Evolutionary conservation across 2,329 filamentous ascomycete genomes (phyloP).

Genomic region (Hypocrella siamensis): DNA sequence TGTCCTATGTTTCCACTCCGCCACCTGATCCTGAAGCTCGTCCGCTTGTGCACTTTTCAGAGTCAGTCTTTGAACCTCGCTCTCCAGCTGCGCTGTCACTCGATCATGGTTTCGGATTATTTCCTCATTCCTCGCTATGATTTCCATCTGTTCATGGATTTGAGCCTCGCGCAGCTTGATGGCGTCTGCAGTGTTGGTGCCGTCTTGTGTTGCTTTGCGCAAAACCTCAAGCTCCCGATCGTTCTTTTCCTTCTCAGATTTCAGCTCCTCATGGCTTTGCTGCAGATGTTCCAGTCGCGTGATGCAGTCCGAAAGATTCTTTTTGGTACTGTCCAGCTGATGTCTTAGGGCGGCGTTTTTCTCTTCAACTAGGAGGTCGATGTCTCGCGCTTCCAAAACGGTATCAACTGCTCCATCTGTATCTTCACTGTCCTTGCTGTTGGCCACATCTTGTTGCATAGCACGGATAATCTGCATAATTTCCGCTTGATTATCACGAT

Average conservation of each 20-base stretch:
- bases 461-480: slow-evolving; percentile 28
- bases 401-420: slow-evolving; percentile 23
- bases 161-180: slow-evolving; percentile 39
- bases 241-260: slow-evolving; percentile 44
- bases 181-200: slow-evolving; percentile 33
- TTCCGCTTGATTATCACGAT: slow-evolving; percentile 25
- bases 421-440: slow-evolving; percentile 20
- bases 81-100: slow-evolving; percentile 37
- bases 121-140: slow-evolving; percentile 54
- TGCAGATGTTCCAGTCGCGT: slow-evolving; percentile 44
- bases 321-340: slow-evolving; percentile 36
- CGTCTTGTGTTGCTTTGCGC: slow-evolving; percentile 32
- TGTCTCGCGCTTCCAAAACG: slow-evolving; percentile 30
- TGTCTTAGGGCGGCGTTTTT: slow-evolving; percentile 33
- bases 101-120: slow-evolving; percentile 19
- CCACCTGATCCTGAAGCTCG: slow-evolving; percentile 41
- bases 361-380: slow-evolving; percentile 40
- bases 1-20: slow-evolving; percentile 41
- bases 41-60: slow-evolving; percentile 31
- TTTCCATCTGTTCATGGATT: slow-evolving; percentile 50
- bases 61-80: slow-evolving; percentile 31
- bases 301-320: slow-evolving; percentile 41
- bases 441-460: slow-evolving; percentile 22
- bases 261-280: slow-evolving; percentile 47
- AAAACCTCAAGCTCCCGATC: slow-evolving; percentile 36